These are phyloP conservation scores for Tothia fuscella DNA, from an alignment of 2,329 filamentous ascomycete genomes.

Conservation along the genomic window DNA sequence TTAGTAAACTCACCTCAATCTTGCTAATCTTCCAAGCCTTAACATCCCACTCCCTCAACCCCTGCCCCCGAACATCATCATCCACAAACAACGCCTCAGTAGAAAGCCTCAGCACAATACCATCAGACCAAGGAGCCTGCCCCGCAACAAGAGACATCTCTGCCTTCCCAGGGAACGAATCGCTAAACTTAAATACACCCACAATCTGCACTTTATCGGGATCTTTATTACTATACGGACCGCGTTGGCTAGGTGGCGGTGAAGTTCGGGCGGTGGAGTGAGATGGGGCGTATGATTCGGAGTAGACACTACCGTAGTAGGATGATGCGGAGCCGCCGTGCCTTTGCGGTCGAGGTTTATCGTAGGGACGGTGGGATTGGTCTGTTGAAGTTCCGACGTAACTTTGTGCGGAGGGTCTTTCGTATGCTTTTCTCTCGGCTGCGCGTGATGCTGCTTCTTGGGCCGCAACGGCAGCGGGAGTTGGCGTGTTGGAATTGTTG, in stretches of 20 bases:
- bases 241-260: slow-evolving; percentile 67
- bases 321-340: slow-evolving; percentile 31
- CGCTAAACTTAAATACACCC: slow-evolving; percentile 86
- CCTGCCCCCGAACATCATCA: slow-evolving; percentile 79
- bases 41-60: slow-evolving; percentile 97
- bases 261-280: slow-evolving; percentile 74
- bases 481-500: slow-evolving; percentile 27
- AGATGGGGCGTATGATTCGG: slow-evolving; percentile 78
- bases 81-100: slow-evolving; percentile 95
- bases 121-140: slow-evolving; percentile 78
- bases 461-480: slow-evolving; percentile 21
- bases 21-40: slow-evolving; percentile 95
- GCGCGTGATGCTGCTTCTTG: slow-evolving; percentile 17
- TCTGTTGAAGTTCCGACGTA: slow-evolving; percentile 52
- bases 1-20: slow-evolving; percentile 63
- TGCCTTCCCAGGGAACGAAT: slow-evolving; percentile 73
- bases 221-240: slow-evolving; percentile 75
- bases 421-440: slow-evolving; percentile 23
- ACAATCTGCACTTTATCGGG: slow-evolving; percentile 94
- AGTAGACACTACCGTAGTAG: slow-evolving; percentile 39
- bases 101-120: slow-evolving; percentile 80
- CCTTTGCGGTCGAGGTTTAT: slow-evolving; percentile 42
- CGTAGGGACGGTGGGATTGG: slow-evolving; percentile 68
- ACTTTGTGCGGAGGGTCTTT: slow-evolving; percentile 42
- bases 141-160: slow-evolving; percentile 81